These are phyloP conservation scores for Lycium ferocissimum DNA, from an alignment of 257 asterid genomes.

Conservation along the genomic window DNA sequence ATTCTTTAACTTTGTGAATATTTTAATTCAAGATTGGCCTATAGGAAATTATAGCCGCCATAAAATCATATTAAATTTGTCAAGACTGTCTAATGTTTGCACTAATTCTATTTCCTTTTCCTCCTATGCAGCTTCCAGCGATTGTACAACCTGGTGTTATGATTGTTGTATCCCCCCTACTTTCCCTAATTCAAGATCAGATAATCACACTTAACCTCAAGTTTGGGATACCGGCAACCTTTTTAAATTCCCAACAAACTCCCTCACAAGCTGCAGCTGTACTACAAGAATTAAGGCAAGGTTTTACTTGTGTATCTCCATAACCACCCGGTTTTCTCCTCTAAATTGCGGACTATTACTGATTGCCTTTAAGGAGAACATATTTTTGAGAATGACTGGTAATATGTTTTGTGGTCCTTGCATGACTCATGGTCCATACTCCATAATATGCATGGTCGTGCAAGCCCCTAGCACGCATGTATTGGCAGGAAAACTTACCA, in stretches of 20 bases:
- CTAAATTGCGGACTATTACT: background rate
- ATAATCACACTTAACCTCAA: conserved; percentile 86
- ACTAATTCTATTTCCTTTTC: conserved; percentile 30
- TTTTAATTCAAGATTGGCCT: background rate
- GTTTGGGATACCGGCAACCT: conserved; percentile 92
- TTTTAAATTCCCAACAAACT: conserved; percentile 93
- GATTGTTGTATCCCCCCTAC: conserved; percentile 91
- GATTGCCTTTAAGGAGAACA: background rate
- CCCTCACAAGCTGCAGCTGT: conserved; percentile 79
- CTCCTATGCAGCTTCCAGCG: conserved; percentile 86
- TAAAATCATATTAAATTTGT: background rate
- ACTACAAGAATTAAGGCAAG: conserved; percentile 87
- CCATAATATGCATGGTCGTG: conserved; percentile 5
- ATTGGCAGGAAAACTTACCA: background rate
- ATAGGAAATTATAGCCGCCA: background rate
- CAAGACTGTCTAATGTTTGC: conserved; percentile 12
- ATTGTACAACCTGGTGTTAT: conserved; percentile 86
- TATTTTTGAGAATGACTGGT: background rate
- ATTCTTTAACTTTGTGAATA: background rate
- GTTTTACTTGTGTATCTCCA: conserved; percentile 31
- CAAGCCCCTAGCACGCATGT: background rate
- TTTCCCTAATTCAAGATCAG: conserved; percentile 99
- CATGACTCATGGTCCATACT: conserved; percentile 13
- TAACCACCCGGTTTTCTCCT: background rate
- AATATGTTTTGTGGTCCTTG: background rate